Percentiles rank a stretch among this genome's conserved stretches.
Evolutionary conservation across 1,139 yeast species (phyloP).

Genomic region (Dujonia santamariae): DNA sequence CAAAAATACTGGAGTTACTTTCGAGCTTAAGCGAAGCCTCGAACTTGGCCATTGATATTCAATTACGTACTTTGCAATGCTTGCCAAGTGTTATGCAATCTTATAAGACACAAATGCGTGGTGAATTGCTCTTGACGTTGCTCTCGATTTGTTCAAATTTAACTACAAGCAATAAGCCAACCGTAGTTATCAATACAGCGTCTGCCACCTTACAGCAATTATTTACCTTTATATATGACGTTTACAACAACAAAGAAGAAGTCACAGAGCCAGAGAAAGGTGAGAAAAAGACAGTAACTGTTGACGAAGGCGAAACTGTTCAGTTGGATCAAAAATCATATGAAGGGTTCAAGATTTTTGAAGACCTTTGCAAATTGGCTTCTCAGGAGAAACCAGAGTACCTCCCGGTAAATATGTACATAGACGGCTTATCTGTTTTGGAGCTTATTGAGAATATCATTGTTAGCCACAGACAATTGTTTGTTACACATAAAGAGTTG

Average conservation of each 20-base stretch:
- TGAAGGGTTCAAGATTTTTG: conserved; percentile 68
- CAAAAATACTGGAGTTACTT: conserved; percentile 39
- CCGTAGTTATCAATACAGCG: conserved; percentile 87
- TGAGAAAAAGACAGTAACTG: conserved; percentile 20
- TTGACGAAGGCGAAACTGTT: conserved; percentile 43
- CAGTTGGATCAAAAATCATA: conserved; percentile 52
- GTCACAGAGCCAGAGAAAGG: conserved; percentile 14
- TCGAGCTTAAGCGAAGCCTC: conserved; percentile 73
- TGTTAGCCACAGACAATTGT: conserved; percentile 51
- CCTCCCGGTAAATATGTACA: conserved; percentile 33
- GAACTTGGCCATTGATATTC: conserved; percentile 75
- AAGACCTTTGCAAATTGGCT: conserved; percentile 67
- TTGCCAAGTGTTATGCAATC: conserved; percentile 71
- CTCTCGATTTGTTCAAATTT: conserved; percentile 69
- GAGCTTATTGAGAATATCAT: conserved; percentile 76
- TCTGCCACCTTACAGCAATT: conserved; percentile 90
- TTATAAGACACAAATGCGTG: conserved; percentile 56
- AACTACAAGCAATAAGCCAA: conserved; percentile 64
- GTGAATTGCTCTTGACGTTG: conserved; percentile 54
- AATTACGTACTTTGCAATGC: conserved; percentile 81
- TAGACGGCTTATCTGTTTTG: conserved; percentile 69
- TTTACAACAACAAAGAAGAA: conserved; percentile 44
- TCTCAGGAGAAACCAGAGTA: conserved; percentile 56
- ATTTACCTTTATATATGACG: conserved; percentile 74
- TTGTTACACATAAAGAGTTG: conserved; percentile 61